Conservation (phyloP, 2,329 filamentous ascomycete species). For the Aphanoascus verrucosus region DNA sequence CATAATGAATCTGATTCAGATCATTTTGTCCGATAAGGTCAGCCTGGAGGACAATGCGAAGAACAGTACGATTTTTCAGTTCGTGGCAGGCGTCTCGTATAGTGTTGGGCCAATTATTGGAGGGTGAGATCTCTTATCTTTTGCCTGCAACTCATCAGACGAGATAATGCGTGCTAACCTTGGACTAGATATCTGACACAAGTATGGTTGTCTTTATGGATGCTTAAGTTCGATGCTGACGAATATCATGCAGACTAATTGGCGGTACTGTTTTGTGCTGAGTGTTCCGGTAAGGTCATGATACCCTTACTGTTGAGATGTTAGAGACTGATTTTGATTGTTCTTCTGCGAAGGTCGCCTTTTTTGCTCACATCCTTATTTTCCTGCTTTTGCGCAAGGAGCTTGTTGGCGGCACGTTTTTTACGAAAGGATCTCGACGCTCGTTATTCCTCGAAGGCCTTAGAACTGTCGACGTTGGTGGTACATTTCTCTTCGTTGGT, state of each 20-base stretch:
- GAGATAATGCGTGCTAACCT: conserved; percentile 4
- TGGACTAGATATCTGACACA: conserved; percentile 24
- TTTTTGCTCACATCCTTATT: conserved; percentile 43
- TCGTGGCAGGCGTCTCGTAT: conserved; percentile 51
- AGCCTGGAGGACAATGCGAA: conserved; percentile 50
- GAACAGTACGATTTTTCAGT: conserved; percentile 52
- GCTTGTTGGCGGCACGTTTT: conserved; percentile 43
- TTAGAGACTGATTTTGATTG: conserved; percentile 10
- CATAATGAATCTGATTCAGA: conserved; percentile 49
- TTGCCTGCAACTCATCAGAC: background rate
- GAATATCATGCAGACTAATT: conserved; percentile 45
- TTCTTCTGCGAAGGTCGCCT: conserved; percentile 30
- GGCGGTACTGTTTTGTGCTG: conserved; percentile 59
- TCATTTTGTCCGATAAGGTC: conserved; percentile 56
- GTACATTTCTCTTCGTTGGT: conserved; percentile 47
- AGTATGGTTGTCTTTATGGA: conserved; percentile 16
- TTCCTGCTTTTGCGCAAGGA: conserved; percentile 50
- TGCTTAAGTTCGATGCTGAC: conserved; percentile 20
- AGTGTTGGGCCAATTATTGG: conserved; percentile 53
- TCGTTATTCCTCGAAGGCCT: conserved; percentile 38
- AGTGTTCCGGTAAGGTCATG: conserved; percentile 45
- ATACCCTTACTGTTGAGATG: background rate
- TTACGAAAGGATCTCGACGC: conserved; percentile 26
- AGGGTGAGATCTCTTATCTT: conserved; percentile 26
- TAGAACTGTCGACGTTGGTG: conserved; percentile 46